Base-by-base conservation (phyloP, 2,329 filamentous ascomycete species). In the Calonectria fujianensis region DNA sequence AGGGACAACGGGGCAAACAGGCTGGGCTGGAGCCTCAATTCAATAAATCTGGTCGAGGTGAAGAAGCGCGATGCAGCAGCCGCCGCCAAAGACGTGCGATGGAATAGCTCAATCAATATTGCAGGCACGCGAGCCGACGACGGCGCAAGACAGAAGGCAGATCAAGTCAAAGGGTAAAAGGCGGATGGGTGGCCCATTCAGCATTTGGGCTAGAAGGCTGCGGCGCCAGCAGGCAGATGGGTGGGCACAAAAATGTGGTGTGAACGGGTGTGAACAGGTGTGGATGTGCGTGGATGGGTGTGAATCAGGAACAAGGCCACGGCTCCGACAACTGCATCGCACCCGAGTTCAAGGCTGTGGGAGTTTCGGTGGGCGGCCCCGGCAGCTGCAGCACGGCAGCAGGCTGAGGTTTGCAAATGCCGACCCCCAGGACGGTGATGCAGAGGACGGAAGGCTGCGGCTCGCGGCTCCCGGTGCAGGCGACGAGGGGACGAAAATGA, bases 231-330 rank as follows among this genome's bases (percentile, higher is more conserved):
- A 51, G 59, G 50, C 35, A 16, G 69, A 74, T 37, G 63, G 61
- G 61, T 24, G 51, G 61, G 41, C 51, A 51, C 61, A 48, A 67
- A 41, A 57, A 45, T 72, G 70, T 59, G 70, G 51, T 71, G 69
- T 65, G 69, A 57, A 61, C 59, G 69, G 67, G 67, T 74, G 71
- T 75, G 76, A 72, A 63, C 68, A 63, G 69, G 32, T 72, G 71
- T 61, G 51, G 59, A 50, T 73, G 59, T 75, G 76, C 73, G 75
- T 75, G 74, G 69, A 68, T 76, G 69, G 57, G 75, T 66, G 76
- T 80, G 76, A 80, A 79, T 79, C 79, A 80, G 75, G 74, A 75
- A 75, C 65, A 74, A 67, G 65, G 70, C 70, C 74, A 70, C 70
- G 61, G 74, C 69, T 77, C 72, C 74, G 68, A 69, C 69, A 61